Percentiles rank a stretch among this genome's conserved stretches.
Evolutionary conservation across 768 basidiomycete species (phyloP).

Genomic region (Wakefieldia striispora): DNA sequence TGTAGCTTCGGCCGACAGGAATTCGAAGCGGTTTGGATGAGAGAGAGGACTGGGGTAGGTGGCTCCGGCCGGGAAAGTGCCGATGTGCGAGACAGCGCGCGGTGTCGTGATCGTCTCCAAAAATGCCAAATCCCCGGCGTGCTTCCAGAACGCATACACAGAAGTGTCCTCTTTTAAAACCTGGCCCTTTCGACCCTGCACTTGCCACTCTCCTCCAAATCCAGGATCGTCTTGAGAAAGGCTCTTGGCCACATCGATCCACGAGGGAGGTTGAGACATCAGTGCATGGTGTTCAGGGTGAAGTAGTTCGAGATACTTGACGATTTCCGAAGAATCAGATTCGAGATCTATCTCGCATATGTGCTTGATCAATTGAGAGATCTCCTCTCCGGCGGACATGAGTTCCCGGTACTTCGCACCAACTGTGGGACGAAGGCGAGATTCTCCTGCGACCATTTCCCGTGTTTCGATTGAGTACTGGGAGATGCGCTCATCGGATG

Average conservation of each 20-base stretch:
- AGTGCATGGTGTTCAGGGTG: conserved; percentile 49
- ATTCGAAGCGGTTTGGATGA: conserved; percentile 17
- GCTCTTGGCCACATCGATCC: conserved; percentile 37
- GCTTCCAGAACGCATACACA: conserved; percentile 52
- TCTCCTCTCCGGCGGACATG: conserved; percentile 45
- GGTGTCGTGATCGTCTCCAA: conserved; percentile 24
- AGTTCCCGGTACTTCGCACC: conserved; percentile 36
- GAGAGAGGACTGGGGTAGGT: conserved; percentile 2
- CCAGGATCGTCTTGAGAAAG: conserved; percentile 17
- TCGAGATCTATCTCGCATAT: conserved; percentile 34
- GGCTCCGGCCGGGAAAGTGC: not conserved
- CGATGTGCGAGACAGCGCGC: not conserved
- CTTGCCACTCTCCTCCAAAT: conserved; percentile 34
- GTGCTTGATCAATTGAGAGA: conserved; percentile 45
- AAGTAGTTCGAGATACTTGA: conserved; percentile 40
- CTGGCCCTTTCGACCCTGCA: conserved; percentile 27
- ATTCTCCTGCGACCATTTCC: conserved; percentile 44
- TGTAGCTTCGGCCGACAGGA: conserved; percentile 1
- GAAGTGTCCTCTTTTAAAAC: conserved; percentile 26
- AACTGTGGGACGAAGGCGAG: conserved; percentile 39
- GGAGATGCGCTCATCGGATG: conserved; percentile 57
- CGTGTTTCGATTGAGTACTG: conserved; percentile 59
- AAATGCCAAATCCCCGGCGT: conserved; percentile 47
- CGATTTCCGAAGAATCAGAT: conserved; percentile 38
- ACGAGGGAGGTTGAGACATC: conserved; percentile 44